Evolutionary conservation across 176 grass and related monocot species (phyloP).

Genomic region (Zoysia pacifica): DNA sequence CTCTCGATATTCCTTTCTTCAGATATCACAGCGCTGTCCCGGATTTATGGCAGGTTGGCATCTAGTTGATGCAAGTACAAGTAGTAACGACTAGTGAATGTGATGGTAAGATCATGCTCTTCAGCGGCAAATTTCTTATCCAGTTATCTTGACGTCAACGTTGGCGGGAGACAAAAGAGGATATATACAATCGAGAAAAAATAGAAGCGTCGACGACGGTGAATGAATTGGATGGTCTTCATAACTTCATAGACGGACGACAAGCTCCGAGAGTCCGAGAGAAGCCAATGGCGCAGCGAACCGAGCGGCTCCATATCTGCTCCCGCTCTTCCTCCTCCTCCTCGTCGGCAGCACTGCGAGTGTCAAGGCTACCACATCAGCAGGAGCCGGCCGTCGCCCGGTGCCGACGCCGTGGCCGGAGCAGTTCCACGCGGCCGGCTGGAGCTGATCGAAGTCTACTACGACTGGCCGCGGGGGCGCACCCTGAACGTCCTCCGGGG

Average conservation of each 20-base stretch:
- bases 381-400: background rate
- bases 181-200: background rate
- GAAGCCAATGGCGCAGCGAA: background rate
- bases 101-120: too few species aligned
- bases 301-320: background rate
- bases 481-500: conserved; percentile 54
- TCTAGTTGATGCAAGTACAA: too few species aligned
- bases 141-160: too few species aligned
- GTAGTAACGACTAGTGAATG: too few species aligned
- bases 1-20: background rate
- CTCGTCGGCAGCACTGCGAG: background rate
- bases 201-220: too few species aligned
- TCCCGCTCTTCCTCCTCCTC: background rate
- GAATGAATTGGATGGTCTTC: background rate
- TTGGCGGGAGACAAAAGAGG: too few species aligned
- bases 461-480: conserved; percentile 69
- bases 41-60: too few species aligned
- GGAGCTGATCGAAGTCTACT: conserved; percentile 62
- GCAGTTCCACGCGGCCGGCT: conserved; percentile 71
- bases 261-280: background rate
- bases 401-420: conserved; percentile 52
- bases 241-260: background rate
- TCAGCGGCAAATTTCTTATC: too few species aligned
- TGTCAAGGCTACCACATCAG: background rate
- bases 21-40: background rate